Percentiles rank a stretch among this genome's conserved stretches.
Evolutionary conservation across 2,329 filamentous ascomycete species (phyloP).

Genomic region (Bertia moriformis): DNA sequence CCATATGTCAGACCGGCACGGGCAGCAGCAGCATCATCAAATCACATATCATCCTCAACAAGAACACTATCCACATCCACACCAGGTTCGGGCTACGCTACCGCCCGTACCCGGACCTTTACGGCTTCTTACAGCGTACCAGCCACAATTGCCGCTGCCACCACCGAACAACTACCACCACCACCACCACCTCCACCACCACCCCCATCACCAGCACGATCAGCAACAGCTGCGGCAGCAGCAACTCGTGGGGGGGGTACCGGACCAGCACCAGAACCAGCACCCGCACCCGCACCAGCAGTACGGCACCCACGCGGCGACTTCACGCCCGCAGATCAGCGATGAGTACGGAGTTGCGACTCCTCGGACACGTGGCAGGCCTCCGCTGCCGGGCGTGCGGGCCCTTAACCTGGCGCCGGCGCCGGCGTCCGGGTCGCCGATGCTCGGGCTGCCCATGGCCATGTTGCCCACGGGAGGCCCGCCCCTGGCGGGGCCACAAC

Average conservation of each 20-base stretch:
- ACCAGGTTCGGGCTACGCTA: slow-evolving; percentile 28
- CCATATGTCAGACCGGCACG: too few species aligned
- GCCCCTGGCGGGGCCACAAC: neutral
- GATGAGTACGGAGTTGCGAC: neutral
- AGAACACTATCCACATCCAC: slow-evolving; percentile 16
- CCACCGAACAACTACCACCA: neutral
- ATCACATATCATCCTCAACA: slow-evolving; percentile 24
- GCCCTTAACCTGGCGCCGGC: slow-evolving; percentile 15
- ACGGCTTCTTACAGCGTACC: too few species aligned
- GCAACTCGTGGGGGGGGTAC: too few species aligned
- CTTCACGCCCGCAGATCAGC: neutral
- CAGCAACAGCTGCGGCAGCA: neutral
- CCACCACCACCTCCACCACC: neutral
- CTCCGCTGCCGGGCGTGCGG: slow-evolving; percentile 36
- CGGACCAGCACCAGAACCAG: too few species aligned
- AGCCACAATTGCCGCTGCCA: too few species aligned
- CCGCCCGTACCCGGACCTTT: too few species aligned
- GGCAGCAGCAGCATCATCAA: neutral
- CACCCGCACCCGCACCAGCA: too few species aligned
- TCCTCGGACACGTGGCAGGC: slow-evolving; percentile 3
- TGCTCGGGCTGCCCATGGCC: neutral
- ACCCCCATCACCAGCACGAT: neutral
- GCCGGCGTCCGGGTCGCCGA: neutral
- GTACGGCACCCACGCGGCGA: neutral
- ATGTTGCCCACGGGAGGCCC: neutral